Base-by-base conservation (phyloP, 2,329 filamentous ascomycete species). In the Colletotrichum godetiae region DNA sequence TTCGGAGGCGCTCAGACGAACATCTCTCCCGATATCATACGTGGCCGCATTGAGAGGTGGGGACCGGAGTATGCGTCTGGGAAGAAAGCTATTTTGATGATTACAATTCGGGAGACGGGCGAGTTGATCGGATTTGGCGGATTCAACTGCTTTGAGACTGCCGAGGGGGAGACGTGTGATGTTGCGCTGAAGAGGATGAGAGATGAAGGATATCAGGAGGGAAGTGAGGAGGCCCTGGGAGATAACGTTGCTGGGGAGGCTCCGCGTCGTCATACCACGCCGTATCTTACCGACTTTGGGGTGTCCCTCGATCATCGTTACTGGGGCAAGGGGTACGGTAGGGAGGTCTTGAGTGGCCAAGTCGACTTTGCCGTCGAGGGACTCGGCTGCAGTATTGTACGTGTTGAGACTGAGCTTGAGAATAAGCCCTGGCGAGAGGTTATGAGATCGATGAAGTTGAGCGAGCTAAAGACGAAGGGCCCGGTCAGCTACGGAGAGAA, bases 261-360 rank as follows among this genome's bases (percentile, higher is more conserved):
- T 42, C 37, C 27, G 27, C 27, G 15, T 8, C 57, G 53, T 3
- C 49, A 4, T 27, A 10, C 37, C 8, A 19, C 27, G 56, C 65
- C 57, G 10, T 59, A 73, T 33, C 46, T 75, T 15, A 70, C 69
- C 22, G 76, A 79, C 60, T 70, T 70, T 12, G 78, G 76, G 5
- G 59, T 76, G 0, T 63, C 78, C 24, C 76, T 80, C 27, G 75
- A 78, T 61, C 73, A 77, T 55, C 74, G 61, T 0, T 73, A 76
- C 68, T 72, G 68, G 52, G 70, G 75, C 5, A 74, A 59, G 62
- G 77, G 78, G 0, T 77, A 74, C 33, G 77, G 76, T 13, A 55
- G 68, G 6, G 78, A 80, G 70, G 66, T 76, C 0, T 15, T 79
- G 7, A 68, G 76, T 42, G 75, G 72, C 1, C 27, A 77, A 13